Evolutionary conservation across 2,329 filamentous ascomycete genomes (phyloP).

Genomic region (Lachnellula suecica): DNA sequence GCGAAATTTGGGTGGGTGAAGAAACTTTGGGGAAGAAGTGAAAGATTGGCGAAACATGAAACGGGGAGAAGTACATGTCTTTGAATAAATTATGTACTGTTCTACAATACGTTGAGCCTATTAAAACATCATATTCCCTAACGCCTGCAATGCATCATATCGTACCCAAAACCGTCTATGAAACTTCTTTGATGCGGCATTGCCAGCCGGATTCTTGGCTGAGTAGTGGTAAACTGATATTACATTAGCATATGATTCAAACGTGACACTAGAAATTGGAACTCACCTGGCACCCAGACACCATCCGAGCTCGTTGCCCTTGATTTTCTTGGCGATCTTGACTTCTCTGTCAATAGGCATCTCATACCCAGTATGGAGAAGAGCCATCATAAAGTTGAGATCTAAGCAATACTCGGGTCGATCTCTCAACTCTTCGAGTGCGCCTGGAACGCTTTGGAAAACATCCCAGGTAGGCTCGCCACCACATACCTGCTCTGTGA

Average conservation of each 20-base stretch:
- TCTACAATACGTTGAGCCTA: neutral
- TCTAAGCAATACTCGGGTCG: constrained; percentile 92
- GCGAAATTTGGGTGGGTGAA: neutral
- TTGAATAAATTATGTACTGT: constrained; percentile 9
- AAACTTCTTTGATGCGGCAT: constrained; percentile 79
- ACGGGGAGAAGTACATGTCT: constrained; percentile 1
- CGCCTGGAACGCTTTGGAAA: constrained; percentile 74
- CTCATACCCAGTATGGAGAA: constrained; percentile 94
- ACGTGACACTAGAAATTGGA: neutral
- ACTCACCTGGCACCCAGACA: constrained; percentile 91
- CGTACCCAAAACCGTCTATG: constrained; percentile 41
- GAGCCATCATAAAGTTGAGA: constrained; percentile 91
- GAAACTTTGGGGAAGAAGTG: neutral
- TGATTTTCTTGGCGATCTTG: constrained; percentile 98
- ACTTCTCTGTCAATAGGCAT: constrained; percentile 97
- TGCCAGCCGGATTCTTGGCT: constrained; percentile 83
- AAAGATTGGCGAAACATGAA: neutral
- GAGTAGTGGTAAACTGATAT: constrained; percentile 74
- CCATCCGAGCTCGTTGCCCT: constrained; percentile 95
- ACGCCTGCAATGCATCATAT: constrained; percentile 27
- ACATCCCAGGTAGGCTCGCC: constrained; percentile 77
- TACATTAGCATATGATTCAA: constrained; percentile 35
- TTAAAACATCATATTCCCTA: constrained; percentile 1
- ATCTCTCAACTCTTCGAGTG: constrained; percentile 75
- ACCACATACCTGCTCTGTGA: constrained; percentile 80